Evolutionary conservation across 2,329 filamentous ascomycete genomes (phyloP).

Genomic region (Aspergillus viridinutans): DNA sequence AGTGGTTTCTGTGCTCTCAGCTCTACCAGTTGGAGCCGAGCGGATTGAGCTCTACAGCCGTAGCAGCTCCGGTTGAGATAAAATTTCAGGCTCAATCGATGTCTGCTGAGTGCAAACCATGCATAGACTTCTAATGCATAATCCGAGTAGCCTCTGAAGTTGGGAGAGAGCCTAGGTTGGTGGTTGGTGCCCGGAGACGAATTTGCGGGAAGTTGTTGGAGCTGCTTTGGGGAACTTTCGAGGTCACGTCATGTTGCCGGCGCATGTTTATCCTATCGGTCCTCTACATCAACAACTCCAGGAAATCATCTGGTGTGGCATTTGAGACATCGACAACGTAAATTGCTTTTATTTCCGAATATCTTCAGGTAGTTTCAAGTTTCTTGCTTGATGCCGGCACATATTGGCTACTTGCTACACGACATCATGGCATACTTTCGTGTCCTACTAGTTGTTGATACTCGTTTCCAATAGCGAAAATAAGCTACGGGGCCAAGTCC

Average conservation of each 20-base stretch:
- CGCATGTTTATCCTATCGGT: background rate
- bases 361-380: background rate
- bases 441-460: no score
- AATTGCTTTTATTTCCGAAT: background rate
- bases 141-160: background rate
- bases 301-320: no score
- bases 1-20: background rate
- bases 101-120: background rate
- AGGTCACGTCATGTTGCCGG: constrained; percentile 15
- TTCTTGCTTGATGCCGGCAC: background rate
- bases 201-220: constrained; percentile 14
- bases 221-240: constrained; percentile 11
- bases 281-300: background rate
- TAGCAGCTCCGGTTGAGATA: background rate
- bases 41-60: background rate
- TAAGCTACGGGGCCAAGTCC: no score
- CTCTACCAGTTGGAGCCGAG: background rate
- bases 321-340: background rate
- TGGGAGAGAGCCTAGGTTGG: background rate
- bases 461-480: no score
- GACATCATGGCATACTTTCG: background rate
- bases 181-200: background rate
- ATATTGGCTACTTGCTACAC: background rate
- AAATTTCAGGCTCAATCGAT: background rate
- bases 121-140: background rate